These are phyloP conservation scores for Turnera subulata DNA, from an alignment of 345 rosid genomes.

Conservation along the genomic window DNA sequence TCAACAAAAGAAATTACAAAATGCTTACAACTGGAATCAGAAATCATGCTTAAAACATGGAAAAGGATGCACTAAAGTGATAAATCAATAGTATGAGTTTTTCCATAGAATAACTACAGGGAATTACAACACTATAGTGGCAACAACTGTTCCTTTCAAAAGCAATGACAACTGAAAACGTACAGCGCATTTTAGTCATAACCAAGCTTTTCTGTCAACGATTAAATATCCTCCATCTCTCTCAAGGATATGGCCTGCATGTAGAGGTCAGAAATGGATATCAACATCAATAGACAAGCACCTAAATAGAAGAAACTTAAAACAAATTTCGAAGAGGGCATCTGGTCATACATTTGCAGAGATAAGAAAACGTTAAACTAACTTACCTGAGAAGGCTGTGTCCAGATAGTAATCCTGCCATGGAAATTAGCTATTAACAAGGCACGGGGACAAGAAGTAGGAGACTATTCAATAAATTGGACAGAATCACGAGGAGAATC, in stretches of 20 bases:
- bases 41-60: too few species aligned
- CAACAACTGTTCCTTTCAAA: slow-evolving; percentile 91
- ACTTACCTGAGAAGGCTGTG: slow-evolving; percentile 90
- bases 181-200: slow-evolving; percentile 26
- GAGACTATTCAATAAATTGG: slow-evolving; percentile 98
- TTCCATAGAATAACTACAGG: too few species aligned
- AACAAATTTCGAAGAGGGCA: too few species aligned
- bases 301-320: too few species aligned
- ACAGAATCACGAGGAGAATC: slow-evolving; percentile 99
- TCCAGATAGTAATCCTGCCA: slow-evolving; percentile 96
- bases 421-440: slow-evolving; percentile 89
- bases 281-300: too few species aligned
- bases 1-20: slow-evolving; percentile 10
- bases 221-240: slow-evolving; percentile 64
- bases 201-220: slow-evolving; percentile 80
- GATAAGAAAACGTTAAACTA: too few species aligned
- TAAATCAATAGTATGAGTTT: too few species aligned
- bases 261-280: too few species aligned
- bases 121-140: too few species aligned
- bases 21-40: slow-evolving; percentile 1
- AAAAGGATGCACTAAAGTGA: too few species aligned
- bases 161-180: slow-evolving; percentile 66
- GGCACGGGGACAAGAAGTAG: slow-evolving; percentile 91
- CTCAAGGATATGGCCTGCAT: slow-evolving; percentile 62
- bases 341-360: too few species aligned